Conservation (phyloP, 305 asterid genomes). For the Fraxinus ornus region DNA sequence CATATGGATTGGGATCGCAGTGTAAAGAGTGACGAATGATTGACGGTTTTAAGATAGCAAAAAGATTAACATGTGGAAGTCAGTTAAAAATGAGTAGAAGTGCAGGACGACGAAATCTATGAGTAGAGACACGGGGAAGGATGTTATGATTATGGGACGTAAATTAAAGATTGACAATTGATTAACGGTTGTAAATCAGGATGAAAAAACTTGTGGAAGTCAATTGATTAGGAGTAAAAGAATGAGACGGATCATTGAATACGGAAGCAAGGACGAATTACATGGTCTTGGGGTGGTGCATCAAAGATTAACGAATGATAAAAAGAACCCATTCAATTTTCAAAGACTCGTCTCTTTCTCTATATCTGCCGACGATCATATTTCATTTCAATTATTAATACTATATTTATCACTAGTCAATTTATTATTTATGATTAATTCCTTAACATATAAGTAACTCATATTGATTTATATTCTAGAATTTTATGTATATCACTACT, state of each 20-base stretch:
- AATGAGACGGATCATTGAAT: neutral
- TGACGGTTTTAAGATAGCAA: neutral
- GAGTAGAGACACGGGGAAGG: too few species aligned
- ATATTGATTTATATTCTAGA: neutral
- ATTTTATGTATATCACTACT: too few species aligned
- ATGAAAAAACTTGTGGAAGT: neutral
- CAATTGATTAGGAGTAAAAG: neutral
- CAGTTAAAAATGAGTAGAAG: too few species aligned
- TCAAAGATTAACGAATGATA: neutral
- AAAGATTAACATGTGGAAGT: too few species aligned
- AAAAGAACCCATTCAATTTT: neutral
- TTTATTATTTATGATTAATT: too few species aligned
- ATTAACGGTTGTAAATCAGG: neutral
- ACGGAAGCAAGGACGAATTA: neutral
- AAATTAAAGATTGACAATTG: neutral
- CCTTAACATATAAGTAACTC: neutral
- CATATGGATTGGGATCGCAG: too few species aligned
- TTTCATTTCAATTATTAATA: neutral
- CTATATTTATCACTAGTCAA: too few species aligned
- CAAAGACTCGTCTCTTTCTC: neutral
- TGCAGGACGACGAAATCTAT: too few species aligned
- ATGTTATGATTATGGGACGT: too few species aligned
- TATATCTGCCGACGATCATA: too few species aligned
- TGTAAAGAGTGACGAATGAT: neutral
- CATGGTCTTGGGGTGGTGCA: neutral